Conservation (phyloP, 116 monocot genomes). For the Phalaenopsis hybrid region DNA sequence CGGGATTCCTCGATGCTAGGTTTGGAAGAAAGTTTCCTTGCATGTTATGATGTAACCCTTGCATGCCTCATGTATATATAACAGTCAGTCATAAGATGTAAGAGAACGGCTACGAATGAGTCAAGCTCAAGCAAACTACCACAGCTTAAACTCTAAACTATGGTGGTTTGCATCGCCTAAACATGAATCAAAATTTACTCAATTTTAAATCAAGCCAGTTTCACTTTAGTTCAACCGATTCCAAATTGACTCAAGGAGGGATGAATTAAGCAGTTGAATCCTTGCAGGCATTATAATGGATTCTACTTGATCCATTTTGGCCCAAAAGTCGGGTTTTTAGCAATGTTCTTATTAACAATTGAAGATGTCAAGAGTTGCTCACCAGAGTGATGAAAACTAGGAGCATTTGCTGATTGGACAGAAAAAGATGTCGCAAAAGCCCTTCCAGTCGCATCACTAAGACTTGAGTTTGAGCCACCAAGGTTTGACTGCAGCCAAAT, state of each 20-base stretch:
- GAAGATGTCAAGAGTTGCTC: not conserved
- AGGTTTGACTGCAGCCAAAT: constrained; percentile 38
- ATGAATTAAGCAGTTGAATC: not conserved
- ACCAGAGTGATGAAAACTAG: constrained; percentile 66
- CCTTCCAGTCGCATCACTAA: constrained; percentile 49
- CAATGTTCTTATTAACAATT: not conserved
- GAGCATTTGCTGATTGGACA: constrained; percentile 43
- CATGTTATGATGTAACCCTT: constrained; percentile 56
- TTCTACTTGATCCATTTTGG: not conserved
- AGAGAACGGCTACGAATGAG: not conserved
- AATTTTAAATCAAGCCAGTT: not conserved
- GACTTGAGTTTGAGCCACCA: constrained; percentile 48
- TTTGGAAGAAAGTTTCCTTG: constrained; percentile 60
- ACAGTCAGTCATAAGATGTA: not conserved
- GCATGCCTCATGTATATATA: constrained; percentile 34
- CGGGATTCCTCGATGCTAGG: constrained; percentile 53
- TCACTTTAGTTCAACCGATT: not conserved
- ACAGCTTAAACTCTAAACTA: not conserved
- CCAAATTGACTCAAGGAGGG: not conserved
- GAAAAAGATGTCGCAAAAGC: constrained; percentile 55
- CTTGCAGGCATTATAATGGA: not conserved
- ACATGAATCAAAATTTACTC: not conserved
- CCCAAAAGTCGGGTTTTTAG: not conserved
- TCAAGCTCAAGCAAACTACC: constrained; percentile 2
- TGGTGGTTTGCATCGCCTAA: not conserved